Conservation (phyloP, 2,329 filamentous ascomycete species). For the Penicillium nordicum region DNA sequence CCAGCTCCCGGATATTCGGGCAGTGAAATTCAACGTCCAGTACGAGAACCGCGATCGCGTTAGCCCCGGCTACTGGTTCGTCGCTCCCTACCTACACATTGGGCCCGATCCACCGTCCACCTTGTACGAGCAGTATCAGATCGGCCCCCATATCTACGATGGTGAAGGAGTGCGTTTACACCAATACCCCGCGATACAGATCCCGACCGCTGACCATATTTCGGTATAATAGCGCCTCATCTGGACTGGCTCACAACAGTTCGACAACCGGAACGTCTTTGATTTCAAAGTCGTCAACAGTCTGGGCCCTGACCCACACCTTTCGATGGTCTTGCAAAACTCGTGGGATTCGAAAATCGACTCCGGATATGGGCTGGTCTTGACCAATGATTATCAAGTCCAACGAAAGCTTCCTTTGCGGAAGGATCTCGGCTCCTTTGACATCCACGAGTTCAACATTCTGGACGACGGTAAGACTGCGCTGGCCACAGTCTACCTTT, state of each 20-base stretch:
- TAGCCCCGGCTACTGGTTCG: constrained; percentile 49
- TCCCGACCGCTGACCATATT: neutral
- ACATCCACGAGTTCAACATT: constrained; percentile 42
- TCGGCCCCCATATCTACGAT: constrained; percentile 52
- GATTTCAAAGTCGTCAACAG: constrained; percentile 43
- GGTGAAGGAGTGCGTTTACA: constrained; percentile 40
- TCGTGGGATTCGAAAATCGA: constrained; percentile 34
- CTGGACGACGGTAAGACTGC: constrained; percentile 32
- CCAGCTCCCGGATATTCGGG: constrained; percentile 26
- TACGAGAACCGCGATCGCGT: constrained; percentile 26
- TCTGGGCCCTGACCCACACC: constrained; percentile 43
- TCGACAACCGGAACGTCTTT: constrained; percentile 47
- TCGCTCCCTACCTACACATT: constrained; percentile 44
- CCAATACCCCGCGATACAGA: neutral
- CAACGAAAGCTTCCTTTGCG: constrained; percentile 38
- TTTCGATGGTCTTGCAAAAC: constrained; percentile 43
- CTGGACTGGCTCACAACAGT: constrained; percentile 46
- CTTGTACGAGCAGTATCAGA: constrained; percentile 41
- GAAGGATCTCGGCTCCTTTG: constrained; percentile 26
- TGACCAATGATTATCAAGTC: constrained; percentile 47
- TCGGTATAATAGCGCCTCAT: constrained; percentile 37
- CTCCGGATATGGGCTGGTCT: constrained; percentile 45
- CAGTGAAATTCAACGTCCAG: constrained; percentile 28
- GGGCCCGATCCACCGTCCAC: constrained; percentile 24
- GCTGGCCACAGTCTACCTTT: constrained; percentile 24